A percentile compares a stretch with the other conserved stretches of the same genome.
Evolutionary conservation across 1,284 basidiomycete species (phyloP).

Genomic region (Cutaneotrichosporon spelunceum): DNA sequence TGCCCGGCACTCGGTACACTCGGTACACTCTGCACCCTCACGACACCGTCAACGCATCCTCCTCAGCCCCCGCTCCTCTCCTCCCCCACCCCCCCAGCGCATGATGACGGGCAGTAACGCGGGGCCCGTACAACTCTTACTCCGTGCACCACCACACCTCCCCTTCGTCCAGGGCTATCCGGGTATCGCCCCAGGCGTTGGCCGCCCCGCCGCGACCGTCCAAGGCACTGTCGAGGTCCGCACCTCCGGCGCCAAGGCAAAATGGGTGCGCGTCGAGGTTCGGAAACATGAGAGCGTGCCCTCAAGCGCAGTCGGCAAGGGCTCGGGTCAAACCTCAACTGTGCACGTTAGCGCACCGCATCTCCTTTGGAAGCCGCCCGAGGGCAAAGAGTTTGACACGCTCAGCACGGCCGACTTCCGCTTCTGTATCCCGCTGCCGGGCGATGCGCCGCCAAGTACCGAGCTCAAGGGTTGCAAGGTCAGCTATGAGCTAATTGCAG

Average conservation of each 20-base stretch:
- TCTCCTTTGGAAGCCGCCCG: conserved; percentile 42
- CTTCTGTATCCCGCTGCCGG: conserved; percentile 78
- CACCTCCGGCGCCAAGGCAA: conserved; percentile 74
- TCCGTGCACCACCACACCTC: conserved; percentile 49
- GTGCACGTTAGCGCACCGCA: conserved; percentile 43
- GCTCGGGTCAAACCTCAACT: conserved; percentile 63
- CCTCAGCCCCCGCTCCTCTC: not conserved
- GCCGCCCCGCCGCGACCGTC: conserved; percentile 38
- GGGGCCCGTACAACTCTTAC: conserved; percentile 37
- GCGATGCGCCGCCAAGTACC: conserved; percentile 75
- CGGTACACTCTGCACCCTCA: not conserved
- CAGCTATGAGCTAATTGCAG: conserved; percentile 78
- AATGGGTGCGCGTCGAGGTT: conserved; percentile 82
- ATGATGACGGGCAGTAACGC: conserved; percentile 12
- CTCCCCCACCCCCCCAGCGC: not conserved
- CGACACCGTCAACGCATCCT: not conserved
- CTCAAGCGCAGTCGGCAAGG: conserved; percentile 57
- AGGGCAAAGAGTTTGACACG: conserved; percentile 60
- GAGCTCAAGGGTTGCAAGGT: conserved; percentile 63
- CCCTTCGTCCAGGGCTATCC: conserved; percentile 50
- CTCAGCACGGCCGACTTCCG: conserved; percentile 62
- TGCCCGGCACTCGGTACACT: not conserved
- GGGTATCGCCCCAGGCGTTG: conserved; percentile 37
- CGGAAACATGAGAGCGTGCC: conserved; percentile 70
- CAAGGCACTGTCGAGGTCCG: conserved; percentile 71